Base-by-base conservation (phyloP, 2,329 filamentous ascomycete genomes). In the Penicillium sp. region DNA sequence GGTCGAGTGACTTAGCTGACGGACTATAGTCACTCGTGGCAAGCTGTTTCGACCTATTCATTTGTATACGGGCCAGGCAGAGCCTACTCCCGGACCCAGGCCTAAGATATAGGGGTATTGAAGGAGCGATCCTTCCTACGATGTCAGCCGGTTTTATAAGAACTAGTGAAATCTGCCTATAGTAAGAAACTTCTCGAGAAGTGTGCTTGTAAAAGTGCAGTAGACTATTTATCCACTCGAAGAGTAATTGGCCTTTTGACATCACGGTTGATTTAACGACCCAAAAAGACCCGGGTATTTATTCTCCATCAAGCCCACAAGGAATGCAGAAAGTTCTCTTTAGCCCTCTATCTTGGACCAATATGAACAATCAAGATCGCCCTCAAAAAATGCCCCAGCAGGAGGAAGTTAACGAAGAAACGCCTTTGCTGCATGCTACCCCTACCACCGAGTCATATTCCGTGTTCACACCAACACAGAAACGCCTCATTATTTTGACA, bases 401-500 rank as follows among this genome's bases (percentile, higher is more conserved):
- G 4, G 27, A 40, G 1, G 39, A 54, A 13, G 35, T 32, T 0
- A 38, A 51, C 9, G 64, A 67, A 40, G 52, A 55, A n/a, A 65
- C 60, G 0, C 51, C 61, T 8, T 55, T 68, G 15, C 46, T 68
- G 8, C 31, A 27, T 9, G 6, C 23, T 8, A 7, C 25, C 1
- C 9, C 47, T 18, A 31, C 15, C 4, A 48, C 27, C 16, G 25
- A 57, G 23, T 46, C 53, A 23, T 70, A 73, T 52, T 72, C 70
- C 0, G 54, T 68, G 12, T 75, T 75, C 55, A 69, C 67, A 1
- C 57, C 50, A 10, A 50, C 50, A 15, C 66, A 74, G 53, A 75
- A 74, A 56, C 59, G 64, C 13, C 63, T 72, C 18, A 74, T 76
- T 21, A 65, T 76, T 31, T 60, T 72, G 16, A 65, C 72, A 46